Evolutionary conservation across 208 protist genomes (phyloP), one percentile per base, ranked within the genome.

Genomic region (Leptomonas seymouri): DNA sequence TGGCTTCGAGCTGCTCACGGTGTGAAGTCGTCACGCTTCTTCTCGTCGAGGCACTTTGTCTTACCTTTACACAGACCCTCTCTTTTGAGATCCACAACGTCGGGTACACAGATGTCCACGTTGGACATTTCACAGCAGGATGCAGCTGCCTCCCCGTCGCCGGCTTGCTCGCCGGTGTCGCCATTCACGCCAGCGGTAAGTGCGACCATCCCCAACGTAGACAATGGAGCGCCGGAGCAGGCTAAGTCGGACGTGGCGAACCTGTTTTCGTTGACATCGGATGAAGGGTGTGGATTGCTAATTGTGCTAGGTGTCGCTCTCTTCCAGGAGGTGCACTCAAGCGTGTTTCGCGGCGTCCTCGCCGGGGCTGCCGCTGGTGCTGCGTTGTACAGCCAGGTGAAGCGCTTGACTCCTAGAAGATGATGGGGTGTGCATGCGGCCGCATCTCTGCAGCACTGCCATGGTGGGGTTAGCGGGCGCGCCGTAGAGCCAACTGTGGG

Each of bases 261-360:
- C 20, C 28, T n/a, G 16, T 60, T 23, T 45, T 23, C 21, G 20
- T 61, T 84, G 21, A 73, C 53, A 12, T 20, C 58, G 0, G 56
- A 55, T 12, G 70, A 86, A 55, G 57, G 70, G 36, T 66, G 75
- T 48, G 76, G 80, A 15, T 45, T 67, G 28, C 31, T 76, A 20
- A 48, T 84, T 9, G 68, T 89, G 20, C 15, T 70, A 9, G 60
- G 48, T 12, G 66, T 80, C 0, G 66, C 69, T 1, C 58, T 85
- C n/a, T 65, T 86, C 9, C 84, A 89, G 53, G 80, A 89, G 74
- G 68, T 86, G n/a, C 45, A 74, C 31, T 60, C 36, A 36, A 57
- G 21, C 16, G 55, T 57, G 15, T 57, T 84, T 49, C 67, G 78
- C 36, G 51, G 67, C 15, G 60, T 49, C 15, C 14, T 82, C 8